Base-by-base conservation (phyloP, 768 basidiomycete species). In the Porpolomopsis calyptriformis region DNA sequence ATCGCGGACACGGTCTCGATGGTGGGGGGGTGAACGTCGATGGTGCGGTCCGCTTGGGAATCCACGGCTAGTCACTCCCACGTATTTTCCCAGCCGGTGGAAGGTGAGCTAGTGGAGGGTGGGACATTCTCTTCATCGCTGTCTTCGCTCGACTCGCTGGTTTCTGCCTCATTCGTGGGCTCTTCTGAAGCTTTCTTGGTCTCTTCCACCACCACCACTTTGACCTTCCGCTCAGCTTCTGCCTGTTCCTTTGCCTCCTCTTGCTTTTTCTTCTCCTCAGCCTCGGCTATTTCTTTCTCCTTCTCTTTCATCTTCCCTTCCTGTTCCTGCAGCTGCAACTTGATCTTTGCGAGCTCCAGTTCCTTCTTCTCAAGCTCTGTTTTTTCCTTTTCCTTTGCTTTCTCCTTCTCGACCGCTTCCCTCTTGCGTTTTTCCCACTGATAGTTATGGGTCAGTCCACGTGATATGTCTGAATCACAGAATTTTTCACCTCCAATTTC, bases 281-380 rank as follows among this genome's bases (percentile, higher is more conserved):
- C 57, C 27, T 50, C 52, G 26, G 54, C 52, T 48, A 61, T 54
- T 10, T 51, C 53, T 35, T 44, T 44, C 25, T 56, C 55, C 48
- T 61, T 59, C 48, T 60, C 55, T 38, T 58, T 54, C 43, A 64
- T 64, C 16, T 64, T 63, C 48, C 68, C 71, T 48, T 66, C 54
- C 56, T 76, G 68, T 49, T 64, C 70, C 43, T 70, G 69, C 9
- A 71, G 54, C 29, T 73, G 65, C 47, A 67, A 66, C 51, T 72
- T 73, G 56, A 76, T 69, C 51, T 70, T 72, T 55, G 72, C 65
- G 29, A 76, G 63, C 61, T 78, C 76, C 20, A 69, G 61, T 51
- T 83, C 78, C 55, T 80, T 79, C 63, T 78, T 77, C 60, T 83
- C 78, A 42, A 74, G 67, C 58, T 76, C 78, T 41, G 74, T 74